Conservation (phyloP, 148 eudicot species). For the Rhododendron henanense region DNA sequence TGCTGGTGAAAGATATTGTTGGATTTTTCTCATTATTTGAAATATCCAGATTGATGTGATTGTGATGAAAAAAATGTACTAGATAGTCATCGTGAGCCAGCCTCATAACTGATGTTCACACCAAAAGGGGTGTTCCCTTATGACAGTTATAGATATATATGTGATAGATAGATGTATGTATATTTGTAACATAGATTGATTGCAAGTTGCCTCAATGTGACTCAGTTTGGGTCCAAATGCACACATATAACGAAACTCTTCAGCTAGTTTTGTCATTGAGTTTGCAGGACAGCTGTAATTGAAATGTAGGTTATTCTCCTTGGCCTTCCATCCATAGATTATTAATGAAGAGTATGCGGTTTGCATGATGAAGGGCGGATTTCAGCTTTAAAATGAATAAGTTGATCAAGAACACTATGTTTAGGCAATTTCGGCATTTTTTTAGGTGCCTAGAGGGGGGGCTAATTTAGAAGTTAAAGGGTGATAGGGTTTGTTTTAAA, state of each 20-base stretch:
- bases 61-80: too few relatives aligned
- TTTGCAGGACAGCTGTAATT: background rate
- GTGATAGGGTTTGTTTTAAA: background rate
- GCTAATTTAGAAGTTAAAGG: background rate
- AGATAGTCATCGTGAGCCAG: background rate
- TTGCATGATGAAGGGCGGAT: background rate
- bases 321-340: slow-evolving; percentile 9
- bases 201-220: background rate
- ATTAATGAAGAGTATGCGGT: background rate
- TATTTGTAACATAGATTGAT: background rate
- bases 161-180: background rate
- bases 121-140: background rate
- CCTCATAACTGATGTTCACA: background rate
- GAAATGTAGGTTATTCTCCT: background rate
- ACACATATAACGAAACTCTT: background rate
- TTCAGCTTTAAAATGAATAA: too few relatives aligned
- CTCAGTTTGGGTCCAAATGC: background rate
- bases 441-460: background rate
- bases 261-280: background rate
- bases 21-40: too few relatives aligned
- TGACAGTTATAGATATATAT: background rate
- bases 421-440: too few relatives aligned
- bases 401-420: too few relatives aligned
- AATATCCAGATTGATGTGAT: too few relatives aligned
- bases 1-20: background rate